phyloP scores from a whole-genome alignment of 2,329 filamentous ascomycete genomes.

The Aspergillus niger region DNA sequence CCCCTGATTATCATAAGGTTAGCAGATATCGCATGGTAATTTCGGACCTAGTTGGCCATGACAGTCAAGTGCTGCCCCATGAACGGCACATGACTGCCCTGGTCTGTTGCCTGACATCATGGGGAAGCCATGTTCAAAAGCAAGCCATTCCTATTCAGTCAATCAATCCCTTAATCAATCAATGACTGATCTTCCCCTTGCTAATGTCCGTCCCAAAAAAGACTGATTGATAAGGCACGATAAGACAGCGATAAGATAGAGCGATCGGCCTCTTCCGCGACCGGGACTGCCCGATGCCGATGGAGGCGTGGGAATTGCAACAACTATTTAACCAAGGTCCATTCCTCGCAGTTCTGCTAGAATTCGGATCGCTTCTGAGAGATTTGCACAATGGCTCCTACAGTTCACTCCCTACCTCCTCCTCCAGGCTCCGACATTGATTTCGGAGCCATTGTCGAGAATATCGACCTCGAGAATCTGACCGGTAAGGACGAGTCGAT shows the following conservation, averaged over 20 bases:
- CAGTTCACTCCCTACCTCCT: constrained; percentile 27
- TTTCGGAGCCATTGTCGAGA: constrained; percentile 63
- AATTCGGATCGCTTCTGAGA: neutral
- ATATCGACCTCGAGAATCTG: constrained; percentile 63
- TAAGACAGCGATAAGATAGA: neutral
- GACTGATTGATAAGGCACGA: neutral
- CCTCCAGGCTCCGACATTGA: constrained; percentile 46
- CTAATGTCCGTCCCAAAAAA: neutral
- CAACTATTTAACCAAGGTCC: neutral
- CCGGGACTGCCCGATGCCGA: neutral
- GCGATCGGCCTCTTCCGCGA: neutral
- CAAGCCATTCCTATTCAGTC: too few relatives aligned
- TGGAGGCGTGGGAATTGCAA: neutral
- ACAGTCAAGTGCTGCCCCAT: neutral
- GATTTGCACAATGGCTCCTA: constrained; percentile 7
- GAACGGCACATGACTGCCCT: neutral
- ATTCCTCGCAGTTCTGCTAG: neutral
- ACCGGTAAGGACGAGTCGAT: constrained; percentile 53
- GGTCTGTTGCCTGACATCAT: too few relatives aligned
- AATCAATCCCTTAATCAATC: too few relatives aligned
- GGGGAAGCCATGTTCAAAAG: too few relatives aligned
- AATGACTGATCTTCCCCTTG: neutral
- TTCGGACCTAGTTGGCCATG: neutral
- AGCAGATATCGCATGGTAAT: neutral
- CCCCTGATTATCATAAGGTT: neutral